Base-by-base conservation (phyloP, 768 basidiomycete genomes). In the Trametes maxima region DNA sequence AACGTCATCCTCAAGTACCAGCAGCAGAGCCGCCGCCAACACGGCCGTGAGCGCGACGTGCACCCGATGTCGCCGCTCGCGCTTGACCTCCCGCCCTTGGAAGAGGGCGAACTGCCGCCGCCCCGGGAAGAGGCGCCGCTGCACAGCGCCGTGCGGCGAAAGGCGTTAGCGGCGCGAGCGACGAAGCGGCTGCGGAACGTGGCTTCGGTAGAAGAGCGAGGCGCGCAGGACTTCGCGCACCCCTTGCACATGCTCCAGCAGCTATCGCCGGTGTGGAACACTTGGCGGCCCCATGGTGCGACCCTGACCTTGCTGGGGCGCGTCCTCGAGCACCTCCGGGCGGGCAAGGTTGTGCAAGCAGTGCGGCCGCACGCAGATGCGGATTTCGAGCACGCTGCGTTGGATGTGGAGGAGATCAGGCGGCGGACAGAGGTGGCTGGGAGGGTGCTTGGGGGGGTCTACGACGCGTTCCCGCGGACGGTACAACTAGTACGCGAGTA, bases 1-100 rank as follows among this genome's bases (percentile, higher is more conserved):
- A 79, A 82, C 54, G 85, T 97, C 45, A 78, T 97, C 53, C 67
- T 94, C 24, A 87, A 85, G 0, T 82, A 82, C 66, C 79, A 81
- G 45, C 74, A 68, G 22, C 73, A 74, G 63, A 70, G 45, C 25
- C 40, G 40, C 14, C 21, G 45, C 40, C 49, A 49, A 22, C 16
- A 54, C 35, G 24, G 47, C 22, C 42, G 40, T 14, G 54, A 48
- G 36, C 67, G 67, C 37, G 72, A 69, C 39, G 21, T 11, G n/a
- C 36, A 61, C 46, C 72, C 69, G 37, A 22, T 10, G 24, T 67
- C 69, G 12, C 74, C 73, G 6, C 56, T 76, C 48, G 54, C 64
- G n/a, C 67, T 67, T 42, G 70, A 67, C 39, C 55, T 63, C 28
- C 63, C 57, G 42, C 54, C 66, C 35, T 51, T 59, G n/a, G 56